These are phyloP conservation scores for Beauveria bassiana DNA, from an alignment of 2,329 filamentous ascomycete genomes.

Conservation along the genomic window DNA sequence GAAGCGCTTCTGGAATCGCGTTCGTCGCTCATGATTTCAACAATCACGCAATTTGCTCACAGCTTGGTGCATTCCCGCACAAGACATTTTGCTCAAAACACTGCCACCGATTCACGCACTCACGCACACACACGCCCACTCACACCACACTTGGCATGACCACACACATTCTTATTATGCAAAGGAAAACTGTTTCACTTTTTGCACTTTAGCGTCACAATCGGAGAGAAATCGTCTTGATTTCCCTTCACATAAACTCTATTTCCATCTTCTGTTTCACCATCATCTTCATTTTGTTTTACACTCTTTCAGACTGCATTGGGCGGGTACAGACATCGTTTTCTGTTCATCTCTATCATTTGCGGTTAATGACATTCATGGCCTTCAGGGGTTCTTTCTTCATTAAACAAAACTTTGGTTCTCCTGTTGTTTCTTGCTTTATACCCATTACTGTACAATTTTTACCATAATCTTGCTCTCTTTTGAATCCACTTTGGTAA, in stretches of 20 bases:
- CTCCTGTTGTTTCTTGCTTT: conserved; percentile 2
- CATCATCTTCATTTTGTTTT: neutral
- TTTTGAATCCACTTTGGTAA: neutral
- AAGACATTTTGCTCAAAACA: conserved; percentile 1
- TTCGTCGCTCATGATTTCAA: conserved; percentile 35
- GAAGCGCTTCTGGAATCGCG: conserved; percentile 57
- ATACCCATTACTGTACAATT: conserved; percentile 6
- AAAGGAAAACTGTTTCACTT: neutral
- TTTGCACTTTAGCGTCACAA: conserved; percentile 3
- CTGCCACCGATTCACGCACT: neutral
- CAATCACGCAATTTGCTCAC: neutral
- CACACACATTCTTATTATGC: neutral
- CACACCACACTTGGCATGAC: neutral
- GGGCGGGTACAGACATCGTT: neutral
- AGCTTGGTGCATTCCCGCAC: neutral
- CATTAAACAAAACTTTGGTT: neutral
- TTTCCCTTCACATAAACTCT: neutral
- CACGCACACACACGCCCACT: neutral
- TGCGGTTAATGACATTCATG: conserved; percentile 8
- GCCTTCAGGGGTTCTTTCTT: conserved; percentile 3
- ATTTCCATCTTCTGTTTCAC: neutral
- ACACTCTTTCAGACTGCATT: conserved; percentile 4
- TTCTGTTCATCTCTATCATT: neutral
- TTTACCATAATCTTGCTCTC: neutral
- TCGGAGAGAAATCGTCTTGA: conserved; percentile 1